A percentile compares a stretch with the other conserved stretches of the same genome.
phyloP scores from a whole-genome alignment of 1,284 basidiomycete species.

The Singerocomus rubriflavus region DNA sequence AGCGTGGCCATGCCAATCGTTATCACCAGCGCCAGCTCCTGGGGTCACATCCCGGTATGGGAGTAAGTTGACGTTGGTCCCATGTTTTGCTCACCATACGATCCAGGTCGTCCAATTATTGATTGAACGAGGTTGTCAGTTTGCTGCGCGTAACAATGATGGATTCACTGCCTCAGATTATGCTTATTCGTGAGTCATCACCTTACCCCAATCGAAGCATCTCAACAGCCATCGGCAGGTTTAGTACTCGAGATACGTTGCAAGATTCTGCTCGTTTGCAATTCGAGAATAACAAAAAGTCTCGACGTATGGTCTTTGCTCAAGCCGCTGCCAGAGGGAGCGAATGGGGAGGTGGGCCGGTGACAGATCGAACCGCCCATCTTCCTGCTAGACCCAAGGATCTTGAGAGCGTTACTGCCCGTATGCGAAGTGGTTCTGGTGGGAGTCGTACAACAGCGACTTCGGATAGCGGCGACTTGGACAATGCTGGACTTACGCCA shows the following conservation, averaged over 20 bases:
- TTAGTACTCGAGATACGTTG: slow-evolving; percentile 67
- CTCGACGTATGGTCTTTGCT: slow-evolving; percentile 61
- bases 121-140: slow-evolving; percentile 85
- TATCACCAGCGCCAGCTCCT: slow-evolving; percentile 68
- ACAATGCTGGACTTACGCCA: slow-evolving; percentile 41
- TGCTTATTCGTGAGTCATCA: slow-evolving; percentile 74
- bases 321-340: slow-evolving; percentile 63
- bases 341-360: slow-evolving; percentile 49
- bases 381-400: slow-evolving; percentile 42
- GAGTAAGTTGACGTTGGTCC: slow-evolving; percentile 7
- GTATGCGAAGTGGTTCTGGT: slow-evolving; percentile 77
- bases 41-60: slow-evolving; percentile 74
- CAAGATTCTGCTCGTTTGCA: slow-evolving; percentile 74
- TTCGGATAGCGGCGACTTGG: slow-evolving; percentile 68
- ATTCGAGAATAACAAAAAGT: slow-evolving; percentile 74
- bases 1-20: slow-evolving; percentile 11
- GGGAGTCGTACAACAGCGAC: slow-evolving; percentile 72
- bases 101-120: slow-evolving; percentile 78
- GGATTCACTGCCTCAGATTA: slow-evolving; percentile 92
- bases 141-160: slow-evolving; percentile 79
- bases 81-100: slow-evolving; percentile 13
- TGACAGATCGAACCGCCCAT: slow-evolving; percentile 38
- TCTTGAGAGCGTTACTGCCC: slow-evolving; percentile 35
- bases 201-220: slow-evolving; percentile 2
- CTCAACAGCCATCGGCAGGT: slow-evolving; percentile 37